Percentiles rank a stretch among this genome's conserved stretches.
Conservation (phyloP, 2,329 filamentous ascomycete species). For the Cladosporium sp. region DNA sequence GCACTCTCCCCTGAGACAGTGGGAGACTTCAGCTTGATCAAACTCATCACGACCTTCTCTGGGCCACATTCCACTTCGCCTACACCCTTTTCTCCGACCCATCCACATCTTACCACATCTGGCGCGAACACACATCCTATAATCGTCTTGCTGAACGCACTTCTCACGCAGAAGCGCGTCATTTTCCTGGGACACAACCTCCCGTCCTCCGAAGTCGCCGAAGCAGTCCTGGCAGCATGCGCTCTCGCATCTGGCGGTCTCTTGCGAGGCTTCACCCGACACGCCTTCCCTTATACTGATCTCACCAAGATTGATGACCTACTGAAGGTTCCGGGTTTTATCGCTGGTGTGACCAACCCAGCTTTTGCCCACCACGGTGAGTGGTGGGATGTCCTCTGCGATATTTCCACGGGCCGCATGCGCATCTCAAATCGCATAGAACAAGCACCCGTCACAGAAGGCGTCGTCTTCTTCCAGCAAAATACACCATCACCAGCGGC, state of each 20-base stretch:
- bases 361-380: constrained; percentile 92
- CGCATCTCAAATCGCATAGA: constrained; percentile 92
- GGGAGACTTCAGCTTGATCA: constrained; percentile 95
- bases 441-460: constrained; percentile 74
- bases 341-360: constrained; percentile 95
- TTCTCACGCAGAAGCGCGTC: constrained; percentile 92
- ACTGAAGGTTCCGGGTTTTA: constrained; percentile 92
- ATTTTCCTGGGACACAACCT: constrained; percentile 95
- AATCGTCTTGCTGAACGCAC: constrained; percentile 88
- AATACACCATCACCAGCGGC: constrained; percentile 14
- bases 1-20: constrained; percentile 93
- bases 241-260: constrained; percentile 88
- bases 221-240: constrained; percentile 97
- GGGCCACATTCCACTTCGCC: constrained; percentile 75
- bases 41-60: constrained; percentile 93
- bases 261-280: constrained; percentile 88
- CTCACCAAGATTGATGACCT: constrained; percentile 96
- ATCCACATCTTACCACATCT: constrained; percentile 90
- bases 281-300: constrained; percentile 97
- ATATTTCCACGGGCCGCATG: constrained; percentile 85
- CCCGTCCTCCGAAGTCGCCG: constrained; percentile 91
- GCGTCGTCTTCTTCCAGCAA: constrained; percentile 81
- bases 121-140: constrained; percentile 89
- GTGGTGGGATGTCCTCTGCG: constrained; percentile 98
- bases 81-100: constrained; percentile 71